Evolutionary conservation across 495 filamentous ascomycete genomes (phyloP).

Genomic region (Margaritispora aquatica): DNA sequence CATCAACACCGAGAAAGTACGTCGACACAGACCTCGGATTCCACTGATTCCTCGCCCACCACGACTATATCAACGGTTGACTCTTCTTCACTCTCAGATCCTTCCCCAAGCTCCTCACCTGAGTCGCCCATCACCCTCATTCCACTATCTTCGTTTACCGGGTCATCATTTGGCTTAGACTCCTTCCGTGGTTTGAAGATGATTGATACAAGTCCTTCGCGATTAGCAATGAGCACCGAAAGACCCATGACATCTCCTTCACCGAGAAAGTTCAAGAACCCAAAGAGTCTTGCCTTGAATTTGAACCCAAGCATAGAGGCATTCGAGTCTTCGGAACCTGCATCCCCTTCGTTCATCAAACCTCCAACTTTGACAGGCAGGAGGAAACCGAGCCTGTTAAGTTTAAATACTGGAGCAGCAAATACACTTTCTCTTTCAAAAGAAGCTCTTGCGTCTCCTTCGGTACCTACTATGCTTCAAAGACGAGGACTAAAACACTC

Average conservation of each 20-base stretch:
- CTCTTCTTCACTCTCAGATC: conserved; percentile 80
- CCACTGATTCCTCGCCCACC: conserved; percentile 89
- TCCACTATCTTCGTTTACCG: conserved; percentile 50
- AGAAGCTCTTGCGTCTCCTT: conserved; percentile 18
- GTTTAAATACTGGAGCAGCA: conserved; percentile 51
- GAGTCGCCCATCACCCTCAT: conserved; percentile 70
- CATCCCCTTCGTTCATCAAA: conserved; percentile 77
- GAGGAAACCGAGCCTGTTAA: conserved; percentile 74
- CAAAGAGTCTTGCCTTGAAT: conserved; percentile 89
- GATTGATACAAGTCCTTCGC: conserved; percentile 15
- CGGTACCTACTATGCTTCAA: conserved; percentile 43
- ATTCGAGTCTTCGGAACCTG: conserved; percentile 57
- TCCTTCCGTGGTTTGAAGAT: conserved; percentile 30
- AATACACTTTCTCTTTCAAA: conserved; percentile 16
- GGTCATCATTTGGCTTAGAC: conserved; percentile 33
- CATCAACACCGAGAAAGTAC: conserved; percentile 59
- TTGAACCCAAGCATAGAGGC: conserved; percentile 41
- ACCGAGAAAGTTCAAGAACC: conserved; percentile 75
- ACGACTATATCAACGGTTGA: conserved; percentile 93
- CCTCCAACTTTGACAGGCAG: conserved; percentile 56
- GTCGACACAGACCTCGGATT: conserved; percentile 78
- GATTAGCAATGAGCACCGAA: conserved; percentile 25
- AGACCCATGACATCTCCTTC: conserved; percentile 60
- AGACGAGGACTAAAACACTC: conserved; percentile 49
- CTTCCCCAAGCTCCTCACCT: conserved; percentile 85